Conservation (phyloP, 805 yeast genomes). For the Zygosaccharomyces bailii region DNA sequence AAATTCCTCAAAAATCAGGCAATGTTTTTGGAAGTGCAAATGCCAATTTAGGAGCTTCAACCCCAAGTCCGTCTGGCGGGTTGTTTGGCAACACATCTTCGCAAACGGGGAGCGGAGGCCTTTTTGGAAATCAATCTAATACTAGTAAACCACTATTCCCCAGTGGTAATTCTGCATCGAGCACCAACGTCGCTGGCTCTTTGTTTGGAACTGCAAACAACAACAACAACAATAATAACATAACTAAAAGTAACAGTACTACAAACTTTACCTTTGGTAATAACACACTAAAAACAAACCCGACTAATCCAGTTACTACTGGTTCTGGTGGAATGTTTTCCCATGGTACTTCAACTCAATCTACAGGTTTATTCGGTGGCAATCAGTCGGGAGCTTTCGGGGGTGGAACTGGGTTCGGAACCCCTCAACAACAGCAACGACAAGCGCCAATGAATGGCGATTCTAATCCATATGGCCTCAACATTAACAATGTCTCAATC, state of each 20-base stretch:
- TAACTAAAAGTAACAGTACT: constrained; percentile 6
- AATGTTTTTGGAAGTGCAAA: constrained; percentile 26
- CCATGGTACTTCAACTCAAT: constrained; percentile 13
- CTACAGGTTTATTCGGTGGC: constrained; percentile 24
- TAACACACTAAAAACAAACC: constrained; percentile 3
- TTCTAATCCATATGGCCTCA: constrained; percentile 33
- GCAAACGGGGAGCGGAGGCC: constrained; percentile 8
- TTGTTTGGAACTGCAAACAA: constrained; percentile 28
- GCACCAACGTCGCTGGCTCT: constrained; percentile 8
- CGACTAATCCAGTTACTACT: background rate
- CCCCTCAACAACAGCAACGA: constrained; percentile 24
- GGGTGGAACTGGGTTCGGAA: constrained; percentile 13
- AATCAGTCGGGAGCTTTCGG: constrained; percentile 18
- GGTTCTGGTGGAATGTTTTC: constrained; percentile 26
- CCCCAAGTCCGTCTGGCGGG: constrained; percentile 34
- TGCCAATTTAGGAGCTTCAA: constrained; percentile 22
- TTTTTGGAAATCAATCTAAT: constrained; percentile 11
- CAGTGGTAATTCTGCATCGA: constrained; percentile 5
- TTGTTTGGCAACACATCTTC: constrained; percentile 26
- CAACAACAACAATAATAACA: background rate
- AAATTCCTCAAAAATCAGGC: constrained; percentile 23
- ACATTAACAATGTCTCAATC: constrained; percentile 29
- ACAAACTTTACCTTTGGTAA: constrained; percentile 4
- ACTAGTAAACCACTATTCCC: constrained; percentile 5
- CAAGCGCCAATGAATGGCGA: constrained; percentile 3